phyloP scores from a whole-genome alignment of 2,329 filamentous ascomycete genomes.

The Hymenoscyphus salicellus region DNA sequence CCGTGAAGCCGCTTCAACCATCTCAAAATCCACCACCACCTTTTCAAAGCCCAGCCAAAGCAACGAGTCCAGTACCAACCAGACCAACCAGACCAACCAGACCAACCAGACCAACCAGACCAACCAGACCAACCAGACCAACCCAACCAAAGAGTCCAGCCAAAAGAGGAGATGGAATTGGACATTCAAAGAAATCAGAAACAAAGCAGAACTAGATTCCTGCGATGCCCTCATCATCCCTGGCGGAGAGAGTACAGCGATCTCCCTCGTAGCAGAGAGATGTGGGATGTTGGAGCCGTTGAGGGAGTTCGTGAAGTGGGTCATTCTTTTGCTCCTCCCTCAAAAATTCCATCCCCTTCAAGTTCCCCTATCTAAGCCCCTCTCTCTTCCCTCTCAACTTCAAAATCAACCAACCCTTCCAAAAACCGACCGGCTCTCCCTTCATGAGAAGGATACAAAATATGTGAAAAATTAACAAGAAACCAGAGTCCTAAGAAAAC shows the following conservation, averaged over 20 bases:
- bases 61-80: no score
- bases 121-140: no score
- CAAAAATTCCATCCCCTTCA: neutral
- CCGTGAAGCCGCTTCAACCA: constrained; percentile 58
- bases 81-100: no score
- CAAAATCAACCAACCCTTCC: no score
- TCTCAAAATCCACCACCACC: constrained; percentile 36
- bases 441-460: neutral
- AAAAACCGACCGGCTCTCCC: no score
- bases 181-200: constrained; percentile 75
- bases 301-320: constrained; percentile 84
- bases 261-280: constrained; percentile 80
- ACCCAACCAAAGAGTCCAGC: no score
- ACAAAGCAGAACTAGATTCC: constrained; percentile 60
- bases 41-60: no score
- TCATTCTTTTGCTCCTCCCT: constrained; percentile 22
- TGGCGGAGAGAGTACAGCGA: constrained; percentile 91
- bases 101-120: no score
- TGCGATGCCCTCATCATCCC: constrained; percentile 88
- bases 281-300: constrained; percentile 80
- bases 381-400: no score
- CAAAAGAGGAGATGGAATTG: constrained; percentile 19
- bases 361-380: no score
- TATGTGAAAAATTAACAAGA: neutral
- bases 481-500: constrained; percentile 71